Conservation (phyloP, 176 grass and related monocot genomes). For the Canna indica region DNA sequence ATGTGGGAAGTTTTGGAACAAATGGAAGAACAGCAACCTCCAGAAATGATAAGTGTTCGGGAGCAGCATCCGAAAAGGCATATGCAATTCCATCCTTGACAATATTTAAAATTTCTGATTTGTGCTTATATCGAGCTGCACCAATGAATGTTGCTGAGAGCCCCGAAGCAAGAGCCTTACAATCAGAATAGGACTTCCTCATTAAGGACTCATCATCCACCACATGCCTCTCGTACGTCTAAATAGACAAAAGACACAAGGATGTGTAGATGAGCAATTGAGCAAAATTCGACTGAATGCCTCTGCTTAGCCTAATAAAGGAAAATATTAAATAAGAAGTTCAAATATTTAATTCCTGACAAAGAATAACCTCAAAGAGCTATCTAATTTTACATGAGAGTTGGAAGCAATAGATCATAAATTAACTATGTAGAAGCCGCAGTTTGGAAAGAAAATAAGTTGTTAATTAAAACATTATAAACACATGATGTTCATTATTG, state of each 20-base stretch:
- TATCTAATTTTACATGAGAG: background rate
- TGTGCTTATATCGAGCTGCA: slow-evolving; percentile 54
- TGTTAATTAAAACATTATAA: background rate
- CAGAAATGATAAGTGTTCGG: slow-evolving; percentile 62
- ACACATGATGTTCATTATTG: background rate
- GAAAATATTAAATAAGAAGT: background rate
- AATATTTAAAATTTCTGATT: slow-evolving; percentile 76
- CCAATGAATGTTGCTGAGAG: slow-evolving; percentile 65
- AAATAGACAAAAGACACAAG: slow-evolving; percentile 19
- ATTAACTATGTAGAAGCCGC: background rate
- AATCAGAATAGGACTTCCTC: slow-evolving; percentile 65
- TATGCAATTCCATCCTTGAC: slow-evolving; percentile 59
- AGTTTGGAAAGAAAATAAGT: background rate
- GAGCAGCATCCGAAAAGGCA: slow-evolving; percentile 55
- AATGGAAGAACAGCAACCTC: slow-evolving; percentile 76
- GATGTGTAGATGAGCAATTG: background rate
- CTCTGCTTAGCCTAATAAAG: too few species aligned
- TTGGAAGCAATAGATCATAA: background rate
- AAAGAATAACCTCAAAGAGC: background rate
- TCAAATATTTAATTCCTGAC: background rate
- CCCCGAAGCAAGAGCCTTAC: slow-evolving; percentile 73
- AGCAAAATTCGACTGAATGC: too few species aligned
- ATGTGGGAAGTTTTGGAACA: slow-evolving; percentile 58
- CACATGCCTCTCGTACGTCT: slow-evolving; percentile 59
- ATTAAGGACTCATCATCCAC: slow-evolving; percentile 34